These are phyloP conservation scores for Alnus glutinosa DNA, from an alignment of 306 rosid species.

Conservation along the genomic window DNA sequence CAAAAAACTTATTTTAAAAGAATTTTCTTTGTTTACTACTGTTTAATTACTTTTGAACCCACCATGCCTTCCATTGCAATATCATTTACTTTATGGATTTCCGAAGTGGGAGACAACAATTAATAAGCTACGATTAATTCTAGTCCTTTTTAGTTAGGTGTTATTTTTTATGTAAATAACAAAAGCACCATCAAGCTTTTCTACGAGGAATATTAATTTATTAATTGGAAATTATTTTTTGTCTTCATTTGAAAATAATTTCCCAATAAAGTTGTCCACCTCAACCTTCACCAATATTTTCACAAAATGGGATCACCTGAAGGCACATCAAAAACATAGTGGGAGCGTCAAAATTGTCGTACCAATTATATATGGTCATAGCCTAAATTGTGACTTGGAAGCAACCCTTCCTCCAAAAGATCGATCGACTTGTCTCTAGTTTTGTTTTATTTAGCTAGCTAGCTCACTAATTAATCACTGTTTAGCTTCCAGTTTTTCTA, in stretches of 20 bases:
- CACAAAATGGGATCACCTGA: not conserved
- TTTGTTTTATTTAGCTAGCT: not conserved
- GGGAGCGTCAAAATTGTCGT: constrained; percentile 30
- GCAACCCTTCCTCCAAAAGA: not conserved
- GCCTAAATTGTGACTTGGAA: constrained; percentile 10
- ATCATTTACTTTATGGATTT: no score
- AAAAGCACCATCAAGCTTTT: not conserved
- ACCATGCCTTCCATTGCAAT: no score
- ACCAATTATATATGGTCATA: not conserved
- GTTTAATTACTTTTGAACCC: no score
- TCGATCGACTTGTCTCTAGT: not conserved
- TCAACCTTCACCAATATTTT: not conserved
- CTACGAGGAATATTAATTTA: not conserved
- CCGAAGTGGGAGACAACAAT: no score
- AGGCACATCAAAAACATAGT: constrained; percentile 10
- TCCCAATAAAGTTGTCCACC: not conserved
- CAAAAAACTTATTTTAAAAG: no score
- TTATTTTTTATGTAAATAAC: no score
- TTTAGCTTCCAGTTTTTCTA: not conserved
- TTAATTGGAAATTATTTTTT: not conserved
- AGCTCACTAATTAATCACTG: constrained; percentile 2
- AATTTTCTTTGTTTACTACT: no score
- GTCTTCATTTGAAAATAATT: not conserved
- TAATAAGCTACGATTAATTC: no score
- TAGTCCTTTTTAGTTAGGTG: no score